These are phyloP conservation scores for Fomitopsis betulina DNA, from an alignment of 1,284 basidiomycete genomes.

Conservation along the genomic window DNA sequence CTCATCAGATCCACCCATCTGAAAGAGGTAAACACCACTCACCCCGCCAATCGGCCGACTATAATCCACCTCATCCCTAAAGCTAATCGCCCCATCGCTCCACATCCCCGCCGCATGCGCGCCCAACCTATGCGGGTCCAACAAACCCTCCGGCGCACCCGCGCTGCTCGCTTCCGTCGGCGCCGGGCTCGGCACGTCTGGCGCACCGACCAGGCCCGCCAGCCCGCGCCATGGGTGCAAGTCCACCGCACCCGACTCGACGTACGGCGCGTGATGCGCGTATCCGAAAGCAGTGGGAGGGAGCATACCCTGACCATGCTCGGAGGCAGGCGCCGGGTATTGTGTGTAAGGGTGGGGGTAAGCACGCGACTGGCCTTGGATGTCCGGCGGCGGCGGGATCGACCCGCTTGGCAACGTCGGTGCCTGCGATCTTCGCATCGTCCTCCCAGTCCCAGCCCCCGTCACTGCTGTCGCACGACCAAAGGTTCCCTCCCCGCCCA, in stretches of 20 bases:
- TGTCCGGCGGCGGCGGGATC: slow-evolving; percentile 10
- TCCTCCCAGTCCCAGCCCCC: too few species aligned
- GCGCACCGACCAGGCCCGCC: slow-evolving; percentile 5
- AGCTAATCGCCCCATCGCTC: slow-evolving; percentile 32
- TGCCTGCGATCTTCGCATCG: slow-evolving; percentile 1
- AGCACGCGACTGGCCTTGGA: background rate
- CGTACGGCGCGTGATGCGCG: background rate
- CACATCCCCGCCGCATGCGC: slow-evolving; percentile 22
- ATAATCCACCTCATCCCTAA: slow-evolving; percentile 40
- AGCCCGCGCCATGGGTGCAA: slow-evolving; percentile 15
- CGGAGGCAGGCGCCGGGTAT: background rate
- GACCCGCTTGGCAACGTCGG: slow-evolving; percentile 14
- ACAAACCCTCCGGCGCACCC: slow-evolving; percentile 31
- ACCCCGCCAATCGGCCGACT: slow-evolving; percentile 40
- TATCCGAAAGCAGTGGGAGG: background rate
- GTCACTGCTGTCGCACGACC: background rate
- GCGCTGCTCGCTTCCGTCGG: slow-evolving; percentile 30
- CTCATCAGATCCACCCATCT: background rate
- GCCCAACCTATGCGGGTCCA: slow-evolving; percentile 30
- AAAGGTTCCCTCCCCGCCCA: background rate
- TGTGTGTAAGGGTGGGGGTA: background rate
- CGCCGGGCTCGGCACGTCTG: slow-evolving; percentile 30
- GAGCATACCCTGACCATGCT: background rate
- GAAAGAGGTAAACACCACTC: slow-evolving; percentile 13
- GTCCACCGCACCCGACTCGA: background rate